Conservation (phyloP, 129 eudicot species). For the Mikania micrantha region DNA sequence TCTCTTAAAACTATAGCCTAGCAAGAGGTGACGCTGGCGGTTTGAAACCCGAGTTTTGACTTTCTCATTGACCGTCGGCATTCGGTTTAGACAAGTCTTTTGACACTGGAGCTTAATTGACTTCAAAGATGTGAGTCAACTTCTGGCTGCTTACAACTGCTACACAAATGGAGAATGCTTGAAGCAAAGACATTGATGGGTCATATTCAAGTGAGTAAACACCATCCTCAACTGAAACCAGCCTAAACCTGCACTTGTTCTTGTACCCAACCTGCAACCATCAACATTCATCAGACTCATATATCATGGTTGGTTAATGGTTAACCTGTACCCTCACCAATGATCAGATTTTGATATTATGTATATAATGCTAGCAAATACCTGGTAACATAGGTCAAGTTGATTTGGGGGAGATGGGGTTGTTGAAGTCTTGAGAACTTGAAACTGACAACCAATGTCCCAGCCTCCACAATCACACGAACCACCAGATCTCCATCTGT, state of each 20-base stretch:
- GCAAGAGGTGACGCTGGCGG: conserved; percentile 79
- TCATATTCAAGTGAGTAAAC: conserved; percentile 55
- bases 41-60: conserved; percentile 27
- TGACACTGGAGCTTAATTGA: conserved; percentile 16
- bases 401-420: conserved; percentile 8
- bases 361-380: conserved; percentile 1
- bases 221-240: conserved; percentile 50
- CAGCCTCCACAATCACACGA: conserved; percentile 93
- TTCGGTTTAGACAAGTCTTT: background rate
- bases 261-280: conserved; percentile 32
- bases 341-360: background rate
- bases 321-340: background rate
- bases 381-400: conserved; percentile 59
- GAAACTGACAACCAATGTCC: conserved; percentile 85
- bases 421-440: conserved; percentile 24
- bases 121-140: conserved; percentile 34
- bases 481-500: conserved; percentile 73
- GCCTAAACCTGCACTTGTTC: conserved; percentile 44
- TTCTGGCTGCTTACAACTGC: conserved; percentile 47
- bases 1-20: conserved; percentile 37
- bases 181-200: conserved; percentile 53
- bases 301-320: background rate
- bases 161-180: conserved; percentile 66
- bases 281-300: background rate
- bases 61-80: background rate